Percentiles rank a stretch among this genome's conserved stretches.
These are phyloP conservation scores for Wickerhamiella azyma DNA, from an alignment of 805 yeast species.

Conservation along the genomic window DNA sequence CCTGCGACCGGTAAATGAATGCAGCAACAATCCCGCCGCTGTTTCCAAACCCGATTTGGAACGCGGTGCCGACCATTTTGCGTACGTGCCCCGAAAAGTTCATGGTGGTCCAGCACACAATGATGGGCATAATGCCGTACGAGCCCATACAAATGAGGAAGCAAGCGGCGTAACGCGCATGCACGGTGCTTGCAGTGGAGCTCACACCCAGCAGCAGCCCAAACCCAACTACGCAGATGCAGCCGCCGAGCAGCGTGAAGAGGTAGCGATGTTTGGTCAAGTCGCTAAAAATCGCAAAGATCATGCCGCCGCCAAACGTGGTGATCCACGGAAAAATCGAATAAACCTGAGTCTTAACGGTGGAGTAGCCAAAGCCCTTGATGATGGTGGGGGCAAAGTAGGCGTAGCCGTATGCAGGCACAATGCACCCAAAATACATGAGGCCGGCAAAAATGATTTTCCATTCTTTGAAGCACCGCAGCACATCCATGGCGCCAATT, in stretches of 20 bases:
- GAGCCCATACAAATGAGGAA: conserved; percentile 46
- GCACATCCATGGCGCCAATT: conserved; percentile 34
- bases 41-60: conserved; percentile 59
- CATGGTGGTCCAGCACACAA: conserved; percentile 53
- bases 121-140: conserved; percentile 53
- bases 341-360: conserved; percentile 61
- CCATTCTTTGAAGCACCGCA: conserved; percentile 43
- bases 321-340: conserved; percentile 78
- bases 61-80: conserved; percentile 44
- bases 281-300: conserved; percentile 54
- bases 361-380: conserved; percentile 46
- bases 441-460: conserved; percentile 44
- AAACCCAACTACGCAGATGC: conserved; percentile 38
- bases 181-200: conserved; percentile 19
- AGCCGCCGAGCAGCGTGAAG: conserved; percentile 15
- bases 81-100: conserved; percentile 52
- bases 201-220: conserved; percentile 38
- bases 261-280: conserved; percentile 28
- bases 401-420: conserved; percentile 67
- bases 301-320: conserved; percentile 55
- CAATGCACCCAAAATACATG: conserved; percentile 49
- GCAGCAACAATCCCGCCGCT: conserved; percentile 59
- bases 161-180: conserved; percentile 47
- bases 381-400: conserved; percentile 60
- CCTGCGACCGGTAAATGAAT: conserved; percentile 38